Percentiles rank a stretch among this genome's conserved stretches.
These are phyloP conservation scores for Apiotrichum sp. DNA, from an alignment of 1,284 basidiomycete species.

Conservation along the genomic window DNA sequence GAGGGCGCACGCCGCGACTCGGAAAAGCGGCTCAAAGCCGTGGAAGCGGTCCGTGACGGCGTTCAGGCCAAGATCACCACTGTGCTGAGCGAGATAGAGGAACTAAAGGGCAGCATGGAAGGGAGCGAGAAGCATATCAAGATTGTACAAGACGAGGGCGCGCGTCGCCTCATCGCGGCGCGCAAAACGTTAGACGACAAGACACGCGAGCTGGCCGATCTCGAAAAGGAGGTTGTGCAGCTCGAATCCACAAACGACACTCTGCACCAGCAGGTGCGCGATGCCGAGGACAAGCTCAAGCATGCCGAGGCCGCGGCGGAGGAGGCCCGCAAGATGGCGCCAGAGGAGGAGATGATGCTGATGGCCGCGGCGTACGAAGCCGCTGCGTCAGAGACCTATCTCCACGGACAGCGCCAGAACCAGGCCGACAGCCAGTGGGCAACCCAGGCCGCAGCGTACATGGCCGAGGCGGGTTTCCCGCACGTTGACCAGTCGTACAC, in stretches of 20 bases:
- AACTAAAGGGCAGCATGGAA: conserved; percentile 55
- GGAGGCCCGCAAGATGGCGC: conserved; percentile 33
- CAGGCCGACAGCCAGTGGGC: conserved; percentile 34
- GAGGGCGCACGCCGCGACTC: conserved; percentile 73
- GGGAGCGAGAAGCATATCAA: conserved; percentile 41
- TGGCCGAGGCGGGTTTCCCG: conserved; percentile 45
- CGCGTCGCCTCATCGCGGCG: conserved; percentile 32
- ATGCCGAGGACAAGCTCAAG: conserved; percentile 40
- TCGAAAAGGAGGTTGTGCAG: conserved; percentile 32
- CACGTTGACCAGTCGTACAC: conserved; percentile 41
- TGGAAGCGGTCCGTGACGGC: conserved; percentile 60
- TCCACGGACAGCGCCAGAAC: conserved; percentile 28
- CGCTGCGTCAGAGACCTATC: conserved; percentile 39
- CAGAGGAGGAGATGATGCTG: conserved; percentile 47
- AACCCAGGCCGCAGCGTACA: conserved; percentile 41
- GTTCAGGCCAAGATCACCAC: conserved; percentile 60
- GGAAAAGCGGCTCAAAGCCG: conserved; percentile 74
- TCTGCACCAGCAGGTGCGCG: conserved; percentile 29
- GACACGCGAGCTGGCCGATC: conserved; percentile 41
- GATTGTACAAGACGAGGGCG: conserved; percentile 55
- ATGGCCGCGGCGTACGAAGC: conserved; percentile 45
- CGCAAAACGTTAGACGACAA: conserved; percentile 59
- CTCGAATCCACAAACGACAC: conserved; percentile 33
- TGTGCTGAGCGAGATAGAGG: conserved; percentile 63
- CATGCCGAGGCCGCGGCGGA: conserved; percentile 26